These are phyloP conservation scores for Galerina marginata DNA, from an alignment of 768 basidiomycete genomes.

Conservation along the genomic window DNA sequence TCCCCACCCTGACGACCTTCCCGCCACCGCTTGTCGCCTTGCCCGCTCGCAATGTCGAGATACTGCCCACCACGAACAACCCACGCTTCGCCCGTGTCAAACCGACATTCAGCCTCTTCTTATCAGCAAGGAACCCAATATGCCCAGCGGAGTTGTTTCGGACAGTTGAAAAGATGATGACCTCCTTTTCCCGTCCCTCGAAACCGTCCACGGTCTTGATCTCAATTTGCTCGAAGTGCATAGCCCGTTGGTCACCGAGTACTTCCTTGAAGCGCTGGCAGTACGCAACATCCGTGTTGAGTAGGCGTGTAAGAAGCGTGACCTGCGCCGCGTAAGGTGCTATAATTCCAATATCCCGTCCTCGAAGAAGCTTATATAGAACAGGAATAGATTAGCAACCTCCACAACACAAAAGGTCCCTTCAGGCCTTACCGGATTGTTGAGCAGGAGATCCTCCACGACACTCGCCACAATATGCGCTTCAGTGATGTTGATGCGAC, in stretches of 20 bases:
- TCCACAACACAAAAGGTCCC: constrained; percentile 11
- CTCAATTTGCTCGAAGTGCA: constrained; percentile 73
- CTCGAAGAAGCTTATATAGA: constrained; percentile 56
- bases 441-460: constrained; percentile 79
- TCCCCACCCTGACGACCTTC: constrained; percentile 33
- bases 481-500: constrained; percentile 79
- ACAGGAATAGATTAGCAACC: constrained; percentile 3
- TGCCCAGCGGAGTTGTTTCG: constrained; percentile 77
- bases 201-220: constrained; percentile 95
- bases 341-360: constrained; percentile 88
- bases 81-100: constrained; percentile 87
- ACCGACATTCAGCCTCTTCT: constrained; percentile 87
- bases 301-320: constrained; percentile 67
- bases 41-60: constrained; percentile 64
- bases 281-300: constrained; percentile 61
- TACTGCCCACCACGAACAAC: constrained; percentile 80
- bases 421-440: constrained; percentile 64
- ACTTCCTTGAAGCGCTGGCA: constrained; percentile 57
- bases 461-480: constrained; percentile 78
- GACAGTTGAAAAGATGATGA: constrained; percentile 92
- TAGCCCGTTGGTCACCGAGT: constrained; percentile 68
- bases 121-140: constrained; percentile 90
- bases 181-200: constrained; percentile 91
- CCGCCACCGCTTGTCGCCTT: constrained; percentile 29
- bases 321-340: constrained; percentile 93